A percentile compares a stretch with the other conserved stretches of the same genome.
These are phyloP conservation scores for Musa beccarii DNA, from an alignment of 176 grass and related monocot species.

Conservation along the genomic window DNA sequence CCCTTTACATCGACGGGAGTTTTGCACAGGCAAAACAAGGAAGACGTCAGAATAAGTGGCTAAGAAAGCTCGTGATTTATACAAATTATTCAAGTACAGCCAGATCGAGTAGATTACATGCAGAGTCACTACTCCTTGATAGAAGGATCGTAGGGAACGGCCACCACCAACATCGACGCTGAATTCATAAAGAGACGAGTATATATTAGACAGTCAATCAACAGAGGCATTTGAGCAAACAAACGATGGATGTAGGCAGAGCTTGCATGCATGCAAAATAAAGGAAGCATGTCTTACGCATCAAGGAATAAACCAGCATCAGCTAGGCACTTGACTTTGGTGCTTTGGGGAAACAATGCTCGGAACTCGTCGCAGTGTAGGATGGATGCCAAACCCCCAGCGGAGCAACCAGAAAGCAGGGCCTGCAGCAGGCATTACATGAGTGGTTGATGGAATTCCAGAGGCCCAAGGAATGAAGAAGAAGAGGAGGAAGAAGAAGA, in stretches of 20 bases:
- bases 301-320: constrained; percentile 86
- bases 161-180: constrained; percentile 54
- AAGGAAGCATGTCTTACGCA: constrained; percentile 29
- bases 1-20: constrained; percentile 13
- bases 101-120: constrained; percentile 11
- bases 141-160: constrained; percentile 49
- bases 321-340: constrained; percentile 72
- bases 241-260: not conserved
- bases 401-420: constrained; percentile 72
- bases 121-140: constrained; percentile 43
- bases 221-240: too few relatives aligned
- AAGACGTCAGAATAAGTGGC: not conserved
- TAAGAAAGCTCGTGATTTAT: not conserved
- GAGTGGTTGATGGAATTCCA: not conserved
- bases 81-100: too few relatives aligned
- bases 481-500: not conserved
- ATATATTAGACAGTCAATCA: too few relatives aligned
- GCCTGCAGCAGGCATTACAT: constrained; percentile 20
- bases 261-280: not conserved
- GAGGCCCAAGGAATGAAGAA: too few relatives aligned
- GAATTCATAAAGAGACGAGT: not conserved
- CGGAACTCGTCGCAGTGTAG: constrained; percentile 79
- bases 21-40: not conserved
- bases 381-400: constrained; percentile 57
- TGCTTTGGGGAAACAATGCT: constrained; percentile 32